Percentiles rank a stretch among this genome's conserved stretches.
Conservation (phyloP, 768 basidiomycete genomes). For the Xanthoconium stramineum region DNA sequence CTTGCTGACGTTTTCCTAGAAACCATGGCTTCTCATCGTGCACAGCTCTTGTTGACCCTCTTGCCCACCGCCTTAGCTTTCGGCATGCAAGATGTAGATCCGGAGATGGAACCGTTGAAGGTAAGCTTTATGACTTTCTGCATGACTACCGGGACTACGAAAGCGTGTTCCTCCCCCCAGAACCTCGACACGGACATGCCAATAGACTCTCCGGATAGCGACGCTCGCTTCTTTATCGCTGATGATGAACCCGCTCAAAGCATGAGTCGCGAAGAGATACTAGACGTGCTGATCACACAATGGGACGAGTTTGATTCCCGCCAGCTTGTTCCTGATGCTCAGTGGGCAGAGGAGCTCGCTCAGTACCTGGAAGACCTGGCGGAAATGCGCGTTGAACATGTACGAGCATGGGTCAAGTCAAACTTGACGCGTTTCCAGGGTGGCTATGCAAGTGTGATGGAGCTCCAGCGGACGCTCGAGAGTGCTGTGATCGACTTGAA, state of each 20-base stretch:
- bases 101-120: slow-evolving; percentile 47
- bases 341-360: slow-evolving; percentile 42
- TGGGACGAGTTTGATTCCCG: slow-evolving; percentile 17
- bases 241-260: slow-evolving; percentile 10
- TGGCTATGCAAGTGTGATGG: slow-evolving; percentile 43
- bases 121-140: slow-evolving; percentile 23
- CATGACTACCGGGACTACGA: not conserved
- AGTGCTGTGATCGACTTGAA: slow-evolving; percentile 44
- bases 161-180: not conserved
- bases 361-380: slow-evolving; percentile 16
- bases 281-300: slow-evolving; percentile 16
- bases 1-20: not conserved
- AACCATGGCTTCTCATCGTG: no score
- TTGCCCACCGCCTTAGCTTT: slow-evolving; percentile 47
- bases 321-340: slow-evolving; percentile 19
- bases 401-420: slow-evolving; percentile 47
- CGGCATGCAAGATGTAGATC: slow-evolving; percentile 46
- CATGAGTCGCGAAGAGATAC: slow-evolving; percentile 8
- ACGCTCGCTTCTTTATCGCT: slow-evolving; percentile 34
- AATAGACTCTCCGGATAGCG: slow-evolving; percentile 29
- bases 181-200: no score
- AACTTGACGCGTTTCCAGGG: slow-evolving; percentile 49
- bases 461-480: slow-evolving; percentile 43
- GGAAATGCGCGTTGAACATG: slow-evolving; percentile 42
- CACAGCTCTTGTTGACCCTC: slow-evolving; percentile 31